Conservation (phyloP, 2,329 filamentous ascomycete genomes). For the Scortechinia acanthostroma region DNA sequence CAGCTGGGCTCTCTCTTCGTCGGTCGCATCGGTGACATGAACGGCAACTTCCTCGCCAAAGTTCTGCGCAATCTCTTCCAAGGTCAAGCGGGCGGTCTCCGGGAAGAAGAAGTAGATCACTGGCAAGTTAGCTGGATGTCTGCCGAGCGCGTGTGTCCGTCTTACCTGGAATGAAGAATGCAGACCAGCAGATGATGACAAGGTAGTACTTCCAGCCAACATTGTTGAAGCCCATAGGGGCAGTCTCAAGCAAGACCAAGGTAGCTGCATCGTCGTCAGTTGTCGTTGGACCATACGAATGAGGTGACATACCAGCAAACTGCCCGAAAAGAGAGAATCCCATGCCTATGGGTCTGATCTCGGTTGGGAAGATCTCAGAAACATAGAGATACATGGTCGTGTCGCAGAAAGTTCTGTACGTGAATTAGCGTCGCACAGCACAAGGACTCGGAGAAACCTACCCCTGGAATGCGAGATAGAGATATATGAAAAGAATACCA, state of each 20-base stretch:
- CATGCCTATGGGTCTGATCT: constrained; percentile 41
- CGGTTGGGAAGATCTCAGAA: constrained; percentile 30
- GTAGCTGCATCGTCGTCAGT: constrained; percentile 20
- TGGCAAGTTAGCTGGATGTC: constrained; percentile 6
- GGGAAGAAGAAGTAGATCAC: constrained; percentile 34
- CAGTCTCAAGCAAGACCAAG: constrained; percentile 36
- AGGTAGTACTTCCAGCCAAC: constrained; percentile 42
- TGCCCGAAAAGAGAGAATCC: constrained; percentile 40
- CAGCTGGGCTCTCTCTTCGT: constrained; percentile 20
- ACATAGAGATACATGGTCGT: constrained; percentile 29
- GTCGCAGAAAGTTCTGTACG: constrained; percentile 23
- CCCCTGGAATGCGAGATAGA: constrained; percentile 40
- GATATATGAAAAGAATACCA: constrained; percentile 31
- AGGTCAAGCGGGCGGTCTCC: constrained; percentile 28
- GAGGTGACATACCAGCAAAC: constrained; percentile 22
- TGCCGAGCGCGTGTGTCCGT: neutral
- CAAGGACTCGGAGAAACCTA: constrained; percentile 8
- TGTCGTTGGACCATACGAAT: neutral
- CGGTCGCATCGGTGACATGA: constrained; percentile 30
- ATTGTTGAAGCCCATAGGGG: constrained; percentile 28
- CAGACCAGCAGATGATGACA: constrained; percentile 32
- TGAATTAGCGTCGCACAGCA: neutral
- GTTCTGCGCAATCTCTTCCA: constrained; percentile 33
- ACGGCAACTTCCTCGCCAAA: constrained; percentile 42
- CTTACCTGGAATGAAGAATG: constrained; percentile 3